Evolutionary conservation across 129 eudicot species (phyloP).

Genomic region (Glebionis coronaria): DNA sequence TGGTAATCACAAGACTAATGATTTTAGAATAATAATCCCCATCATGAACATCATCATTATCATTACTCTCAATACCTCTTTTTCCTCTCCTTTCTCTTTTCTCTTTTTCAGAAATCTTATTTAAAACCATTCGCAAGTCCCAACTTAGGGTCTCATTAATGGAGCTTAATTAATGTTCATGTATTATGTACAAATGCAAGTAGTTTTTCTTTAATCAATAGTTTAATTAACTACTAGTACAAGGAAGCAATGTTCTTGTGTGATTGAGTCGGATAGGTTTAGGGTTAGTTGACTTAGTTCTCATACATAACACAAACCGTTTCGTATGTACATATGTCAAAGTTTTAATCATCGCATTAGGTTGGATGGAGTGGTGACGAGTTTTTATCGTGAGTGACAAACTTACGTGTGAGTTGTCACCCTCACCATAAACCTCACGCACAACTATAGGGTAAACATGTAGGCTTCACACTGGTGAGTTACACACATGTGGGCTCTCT

Average conservation of each 20-base stretch:
- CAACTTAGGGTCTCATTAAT: background rate
- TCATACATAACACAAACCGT: background rate
- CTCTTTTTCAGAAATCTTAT: constrained; percentile 15
- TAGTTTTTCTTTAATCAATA: background rate
- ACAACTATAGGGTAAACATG: too few relatives aligned
- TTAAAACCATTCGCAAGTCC: background rate
- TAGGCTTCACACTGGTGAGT: too few relatives aligned
- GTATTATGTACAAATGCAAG: background rate
- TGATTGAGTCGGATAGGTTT: too few relatives aligned
- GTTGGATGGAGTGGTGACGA: too few relatives aligned
- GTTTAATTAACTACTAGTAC: background rate
- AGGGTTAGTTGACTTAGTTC: background rate
- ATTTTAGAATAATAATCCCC: constrained; percentile 65
- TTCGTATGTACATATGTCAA: too few relatives aligned
- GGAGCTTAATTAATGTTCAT: background rate
- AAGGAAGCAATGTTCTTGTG: background rate
- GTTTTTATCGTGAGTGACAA: too few relatives aligned
- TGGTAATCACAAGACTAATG: constrained; percentile 51
- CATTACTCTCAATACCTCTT: constrained; percentile 12
- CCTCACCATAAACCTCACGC: too few relatives aligned
- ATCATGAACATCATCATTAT: constrained; percentile 37
- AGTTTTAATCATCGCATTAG: too few relatives aligned
- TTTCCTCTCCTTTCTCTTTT: constrained; percentile 22
- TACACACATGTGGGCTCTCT: too few relatives aligned
- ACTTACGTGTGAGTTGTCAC: too few relatives aligned